Conservation (phyloP, 371 early-diverging fungal genomes). For the Mortierella sp. region DNA sequence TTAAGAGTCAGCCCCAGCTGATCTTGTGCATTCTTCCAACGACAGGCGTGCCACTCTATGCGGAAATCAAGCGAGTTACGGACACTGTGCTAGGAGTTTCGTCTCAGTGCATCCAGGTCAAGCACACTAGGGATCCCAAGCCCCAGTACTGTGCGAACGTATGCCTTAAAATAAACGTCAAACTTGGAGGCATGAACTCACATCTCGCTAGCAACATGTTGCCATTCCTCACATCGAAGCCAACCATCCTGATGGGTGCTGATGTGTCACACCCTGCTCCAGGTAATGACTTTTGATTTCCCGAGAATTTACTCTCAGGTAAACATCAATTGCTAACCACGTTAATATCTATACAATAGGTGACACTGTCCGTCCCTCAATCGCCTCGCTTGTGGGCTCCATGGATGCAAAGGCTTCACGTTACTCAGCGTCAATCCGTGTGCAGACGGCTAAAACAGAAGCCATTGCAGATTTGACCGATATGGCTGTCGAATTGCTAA, state of each 20-base stretch:
- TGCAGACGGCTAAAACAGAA: slow-evolving; percentile 79
- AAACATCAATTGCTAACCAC: no score
- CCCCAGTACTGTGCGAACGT: slow-evolving; percentile 80
- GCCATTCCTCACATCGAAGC: slow-evolving; percentile 67
- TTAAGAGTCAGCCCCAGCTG: slow-evolving; percentile 81
- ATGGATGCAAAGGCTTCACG: slow-evolving; percentile 78
- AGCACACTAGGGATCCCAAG: slow-evolving; percentile 74
- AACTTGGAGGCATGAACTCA: slow-evolving; percentile 77
- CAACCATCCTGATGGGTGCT: slow-evolving; percentile 88
- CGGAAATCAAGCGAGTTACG: slow-evolving; percentile 92
- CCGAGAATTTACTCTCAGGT: no score
- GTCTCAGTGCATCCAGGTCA: slow-evolving; percentile 92
- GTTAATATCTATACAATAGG: slow-evolving; percentile 1
- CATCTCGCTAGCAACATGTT: slow-evolving; percentile 50
- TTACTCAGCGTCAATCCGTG: slow-evolving; percentile 74
- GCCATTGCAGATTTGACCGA: slow-evolving; percentile 74
- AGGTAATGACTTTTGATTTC: slow-evolving; percentile 45
- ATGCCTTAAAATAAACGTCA: slow-evolving; percentile 79
- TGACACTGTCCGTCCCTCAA: slow-evolving; percentile 74
- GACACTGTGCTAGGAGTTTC: slow-evolving; percentile 93
- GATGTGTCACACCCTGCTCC: slow-evolving; percentile 86
- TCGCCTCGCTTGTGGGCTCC: slow-evolving; percentile 87
- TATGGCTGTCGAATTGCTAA: slow-evolving; percentile 77
- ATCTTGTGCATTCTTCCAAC: slow-evolving; percentile 88
- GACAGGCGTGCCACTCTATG: slow-evolving; percentile 89